Percentiles rank a stretch among this genome's conserved stretches.
Evolutionary conservation across 768 basidiomycete species (phyloP).

Genomic region (Artomyces pyxidatus): DNA sequence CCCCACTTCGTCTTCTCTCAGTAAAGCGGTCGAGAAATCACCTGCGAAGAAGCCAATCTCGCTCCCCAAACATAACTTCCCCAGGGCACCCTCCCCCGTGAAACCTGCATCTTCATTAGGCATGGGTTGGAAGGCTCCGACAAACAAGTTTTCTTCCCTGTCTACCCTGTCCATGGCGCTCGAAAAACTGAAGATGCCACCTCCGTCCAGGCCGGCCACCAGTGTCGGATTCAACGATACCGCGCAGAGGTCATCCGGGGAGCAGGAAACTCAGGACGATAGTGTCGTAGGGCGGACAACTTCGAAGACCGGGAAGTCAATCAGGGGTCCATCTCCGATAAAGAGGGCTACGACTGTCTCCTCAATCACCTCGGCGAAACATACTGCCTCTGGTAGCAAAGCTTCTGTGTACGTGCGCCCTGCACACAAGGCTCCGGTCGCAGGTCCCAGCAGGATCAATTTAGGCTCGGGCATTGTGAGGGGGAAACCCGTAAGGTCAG

Average conservation of each 20-base stretch:
- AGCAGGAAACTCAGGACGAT: constrained; percentile 2
- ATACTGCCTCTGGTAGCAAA: constrained; percentile 1
- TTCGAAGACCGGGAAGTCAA: background rate
- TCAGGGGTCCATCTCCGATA: background rate
- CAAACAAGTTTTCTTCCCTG: constrained; percentile 25
- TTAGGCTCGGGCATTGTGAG: constrained; percentile 17
- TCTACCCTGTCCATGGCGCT: constrained; percentile 60
- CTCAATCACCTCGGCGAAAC: background rate
- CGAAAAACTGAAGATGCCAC: constrained; percentile 60
- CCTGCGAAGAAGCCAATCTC: constrained; percentile 8
- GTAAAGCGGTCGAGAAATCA: constrained; percentile 4
- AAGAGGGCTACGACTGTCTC: constrained; percentile 5
- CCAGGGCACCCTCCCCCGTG: background rate
- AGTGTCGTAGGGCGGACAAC: constrained; percentile 6
- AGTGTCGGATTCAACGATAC: constrained; percentile 54
- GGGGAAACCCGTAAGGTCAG: constrained; percentile 12
- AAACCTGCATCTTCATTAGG: constrained; percentile 10
- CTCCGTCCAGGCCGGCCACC: constrained; percentile 59
- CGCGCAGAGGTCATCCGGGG: constrained; percentile 7
- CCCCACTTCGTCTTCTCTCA: constrained; percentile 16
- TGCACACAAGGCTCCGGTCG: background rate
- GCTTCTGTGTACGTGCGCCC: background rate
- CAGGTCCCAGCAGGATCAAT: constrained; percentile 14
- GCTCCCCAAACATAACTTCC: constrained; percentile 3
- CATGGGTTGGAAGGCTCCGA: constrained; percentile 5